Conservation (phyloP, 768 basidiomycete species). For the Pulveroboletus sp. region DNA sequence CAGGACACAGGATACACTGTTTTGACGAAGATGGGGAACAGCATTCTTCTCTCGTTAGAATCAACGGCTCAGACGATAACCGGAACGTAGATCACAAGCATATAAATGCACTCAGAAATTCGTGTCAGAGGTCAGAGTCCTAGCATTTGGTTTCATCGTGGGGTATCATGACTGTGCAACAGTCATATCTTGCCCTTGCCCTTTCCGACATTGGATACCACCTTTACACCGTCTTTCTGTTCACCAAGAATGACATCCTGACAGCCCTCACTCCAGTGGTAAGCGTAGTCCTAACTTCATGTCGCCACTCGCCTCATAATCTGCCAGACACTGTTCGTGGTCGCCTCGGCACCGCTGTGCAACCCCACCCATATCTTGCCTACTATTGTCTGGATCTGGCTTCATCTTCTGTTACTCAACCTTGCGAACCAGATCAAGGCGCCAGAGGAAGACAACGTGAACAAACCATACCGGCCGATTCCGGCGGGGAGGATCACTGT, state of each 20-base stretch:
- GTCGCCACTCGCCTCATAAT: not conserved
- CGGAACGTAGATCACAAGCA: not conserved
- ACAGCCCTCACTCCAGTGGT: slow-evolving; percentile 46
- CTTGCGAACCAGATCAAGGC: slow-evolving; percentile 42
- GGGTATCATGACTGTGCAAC: slow-evolving; percentile 19
- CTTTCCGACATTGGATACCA: slow-evolving; percentile 17
- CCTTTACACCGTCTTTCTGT: slow-evolving; percentile 35
- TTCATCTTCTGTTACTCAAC: slow-evolving; percentile 42
- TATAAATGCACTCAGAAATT: slow-evolving; percentile 4
- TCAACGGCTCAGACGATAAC: no score
- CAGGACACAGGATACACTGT: no score
- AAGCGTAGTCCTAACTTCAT: slow-evolving; percentile 6
- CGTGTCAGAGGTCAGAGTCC: not conserved
- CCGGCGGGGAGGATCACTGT: slow-evolving; percentile 40
- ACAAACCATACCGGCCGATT: slow-evolving; percentile 43
- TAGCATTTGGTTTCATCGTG: not conserved
- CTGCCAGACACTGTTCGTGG: slow-evolving; percentile 30
- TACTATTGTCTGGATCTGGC: slow-evolving; percentile 39
- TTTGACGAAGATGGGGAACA: no score
- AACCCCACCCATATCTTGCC: slow-evolving; percentile 18
- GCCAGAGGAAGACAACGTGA: slow-evolving; percentile 39
- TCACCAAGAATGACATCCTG: slow-evolving; percentile 44
- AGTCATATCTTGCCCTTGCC: not conserved
- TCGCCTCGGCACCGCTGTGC: slow-evolving; percentile 30
- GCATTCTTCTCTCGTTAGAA: no score